These are phyloP conservation scores for Corchorus capsularis DNA, from an alignment of 345 rosid species.

Conservation along the genomic window DNA sequence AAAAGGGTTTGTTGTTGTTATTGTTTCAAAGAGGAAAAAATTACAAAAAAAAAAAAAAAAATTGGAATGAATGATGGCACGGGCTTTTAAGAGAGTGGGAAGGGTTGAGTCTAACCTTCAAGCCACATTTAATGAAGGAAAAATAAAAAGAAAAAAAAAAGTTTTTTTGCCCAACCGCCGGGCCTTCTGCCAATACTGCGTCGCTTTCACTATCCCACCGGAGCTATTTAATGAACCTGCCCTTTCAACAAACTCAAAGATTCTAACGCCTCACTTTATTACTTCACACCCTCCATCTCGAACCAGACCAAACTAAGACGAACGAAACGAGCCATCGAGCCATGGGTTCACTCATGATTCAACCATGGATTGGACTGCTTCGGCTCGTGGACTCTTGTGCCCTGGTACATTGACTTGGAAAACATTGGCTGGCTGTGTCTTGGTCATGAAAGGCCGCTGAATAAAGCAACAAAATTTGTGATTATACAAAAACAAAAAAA, in stretches of 20 bases:
- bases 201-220: slow-evolving; percentile 23
- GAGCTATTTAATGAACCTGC: slow-evolving; percentile 15
- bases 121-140: slow-evolving; percentile 1
- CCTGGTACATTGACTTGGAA: slow-evolving; percentile 4
- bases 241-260: background rate
- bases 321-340: background rate
- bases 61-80: background rate
- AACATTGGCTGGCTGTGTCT: no score
- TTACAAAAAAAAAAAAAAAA: background rate
- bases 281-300: no score
- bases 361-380: background rate
- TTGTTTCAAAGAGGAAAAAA: background rate
- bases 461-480: background rate
- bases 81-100: slow-evolving; percentile 10
- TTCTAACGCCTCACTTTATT: slow-evolving; percentile 9
- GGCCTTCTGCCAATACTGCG: slow-evolving; percentile 4
- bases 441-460: slow-evolving; percentile 1
- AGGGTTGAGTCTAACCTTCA: background rate
- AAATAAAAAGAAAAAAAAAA: background rate
- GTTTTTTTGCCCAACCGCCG: slow-evolving; percentile 1
- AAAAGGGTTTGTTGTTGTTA: background rate
- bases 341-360: background rate
- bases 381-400: background rate
- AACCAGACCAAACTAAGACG: no score
- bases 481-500: background rate